Conservation (phyloP, 495 filamentous ascomycete species). For the Penicillium turbatum region DNA sequence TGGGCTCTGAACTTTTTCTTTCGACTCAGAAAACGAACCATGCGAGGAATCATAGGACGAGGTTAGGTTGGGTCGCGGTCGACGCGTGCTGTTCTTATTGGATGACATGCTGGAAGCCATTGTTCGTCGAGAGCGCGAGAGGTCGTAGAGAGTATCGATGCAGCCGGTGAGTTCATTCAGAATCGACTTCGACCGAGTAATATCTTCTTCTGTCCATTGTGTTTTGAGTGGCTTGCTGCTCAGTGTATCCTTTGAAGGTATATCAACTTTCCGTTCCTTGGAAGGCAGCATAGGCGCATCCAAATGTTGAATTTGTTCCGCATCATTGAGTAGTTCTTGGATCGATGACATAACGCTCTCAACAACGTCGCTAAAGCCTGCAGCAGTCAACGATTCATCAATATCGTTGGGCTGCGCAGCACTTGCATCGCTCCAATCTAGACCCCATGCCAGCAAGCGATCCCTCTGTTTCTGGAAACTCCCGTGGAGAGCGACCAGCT, state of each 20-base stretch:
- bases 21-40: conserved; percentile 28
- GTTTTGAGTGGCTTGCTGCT: conserved; percentile 33
- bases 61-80: conserved; percentile 23
- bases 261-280: conserved; percentile 34
- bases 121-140: conserved; percentile 66
- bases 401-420: conserved; percentile 68
- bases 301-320: conserved; percentile 68
- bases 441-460: conserved; percentile 77
- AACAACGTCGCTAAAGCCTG: conserved; percentile 82
- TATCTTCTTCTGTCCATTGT: conserved; percentile 49
- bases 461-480: conserved; percentile 55
- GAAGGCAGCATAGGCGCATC: conserved; percentile 40
- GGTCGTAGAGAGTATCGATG: conserved; percentile 85
- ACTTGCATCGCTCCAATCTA: conserved; percentile 80
- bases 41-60: conserved; percentile 29
- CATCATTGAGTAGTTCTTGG: conserved; percentile 79
- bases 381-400: conserved; percentile 77
- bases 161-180: conserved; percentile 74
- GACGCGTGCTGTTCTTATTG: conserved; percentile 24
- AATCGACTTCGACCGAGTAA: conserved; percentile 53
- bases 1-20: conserved; percentile 29
- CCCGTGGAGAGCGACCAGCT: conserved; percentile 52
- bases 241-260: conserved; percentile 36
- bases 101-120: conserved; percentile 42
- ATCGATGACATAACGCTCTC: conserved; percentile 86